Evolutionary conservation across 306 rosid genomes (phyloP), one percentile per base, ranked within the genome.

Genomic region (Adenanthera pavonina): DNA sequence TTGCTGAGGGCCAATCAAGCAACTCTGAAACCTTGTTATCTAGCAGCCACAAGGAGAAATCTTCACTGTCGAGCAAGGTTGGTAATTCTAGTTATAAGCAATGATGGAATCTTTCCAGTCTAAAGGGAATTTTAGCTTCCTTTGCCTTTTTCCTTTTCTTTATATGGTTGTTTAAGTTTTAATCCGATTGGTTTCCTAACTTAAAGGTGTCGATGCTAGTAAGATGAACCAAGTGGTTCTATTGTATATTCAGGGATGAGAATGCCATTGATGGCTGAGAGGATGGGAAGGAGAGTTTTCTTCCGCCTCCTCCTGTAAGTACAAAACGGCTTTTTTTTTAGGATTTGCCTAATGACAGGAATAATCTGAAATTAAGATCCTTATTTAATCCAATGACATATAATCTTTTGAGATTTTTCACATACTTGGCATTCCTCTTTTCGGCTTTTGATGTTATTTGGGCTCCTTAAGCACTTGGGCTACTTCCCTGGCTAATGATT

Each of bases 31-130:
- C 86, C 30, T 66, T 84, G 76, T 84, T 84, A 77, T 78, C 89
- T 59, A 79, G 87, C 82, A 87, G 90, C 87, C 84, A 79, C 69
- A 90, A 87, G 91, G 97, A 91, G 79, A 93, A 90, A 82, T 88
- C 94, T 82, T 62, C 83, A 68, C 61, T 89, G 47, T 79, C 92
- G 54, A 83, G 87, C 82, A 93, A 85, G 86, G 75, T 81, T 64
- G 86, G 86, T 79, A 91, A 41, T 84, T 88, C 86, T 44, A 81
- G 89, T 80, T 84, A 81, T 84, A 92, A 92, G 74, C 86, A 87
- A 91, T 93, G 88, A 87, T 80, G 20, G 34, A 54, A 62, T 62
- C 62, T 80, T 83, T 13, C 13, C 64, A 77, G 78, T 81, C 53
- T 14, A 65, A 71, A 76, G 81, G 74, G 83, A 67, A 83, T 80